Conservation (phyloP, 2,329 filamentous ascomycete species). For the Exophiala aquamarina region DNA sequence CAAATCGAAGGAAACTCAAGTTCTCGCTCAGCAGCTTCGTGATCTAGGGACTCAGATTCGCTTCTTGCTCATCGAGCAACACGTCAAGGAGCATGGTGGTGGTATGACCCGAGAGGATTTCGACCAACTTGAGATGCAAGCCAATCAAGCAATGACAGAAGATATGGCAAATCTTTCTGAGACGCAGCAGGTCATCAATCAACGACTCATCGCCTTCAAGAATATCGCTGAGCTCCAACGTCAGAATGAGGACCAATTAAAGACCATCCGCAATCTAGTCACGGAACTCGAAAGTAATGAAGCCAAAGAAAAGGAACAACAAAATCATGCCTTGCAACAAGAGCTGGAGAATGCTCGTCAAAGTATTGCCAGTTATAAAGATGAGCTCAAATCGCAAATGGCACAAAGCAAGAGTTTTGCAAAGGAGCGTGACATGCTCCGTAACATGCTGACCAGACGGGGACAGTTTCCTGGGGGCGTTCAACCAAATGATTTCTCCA, state of each 20-base stretch:
- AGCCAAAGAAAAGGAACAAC: slow-evolving; percentile 61
- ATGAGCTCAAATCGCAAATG: slow-evolving; percentile 79
- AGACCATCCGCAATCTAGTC: slow-evolving; percentile 79
- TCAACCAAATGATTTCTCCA: slow-evolving; percentile 68
- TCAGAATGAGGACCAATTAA: slow-evolving; percentile 82
- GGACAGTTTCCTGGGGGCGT: slow-evolving; percentile 63
- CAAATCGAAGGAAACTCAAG: slow-evolving; percentile 65
- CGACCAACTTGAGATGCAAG: slow-evolving; percentile 66
- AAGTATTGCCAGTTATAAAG: slow-evolving; percentile 74
- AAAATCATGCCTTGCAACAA: slow-evolving; percentile 59
- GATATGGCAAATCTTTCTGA: slow-evolving; percentile 76
- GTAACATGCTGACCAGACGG: slow-evolving; percentile 82
- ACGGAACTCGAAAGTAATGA: slow-evolving; percentile 91
- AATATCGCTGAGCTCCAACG: slow-evolving; percentile 80
- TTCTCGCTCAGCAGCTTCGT: slow-evolving; percentile 81
- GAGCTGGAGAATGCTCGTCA: slow-evolving; percentile 63
- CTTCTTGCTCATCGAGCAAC: slow-evolving; percentile 82
- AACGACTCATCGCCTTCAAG: slow-evolving; percentile 86
- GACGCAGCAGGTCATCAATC: slow-evolving; percentile 84
- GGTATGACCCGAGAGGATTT: slow-evolving; percentile 74
- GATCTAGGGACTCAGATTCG: slow-evolving; percentile 90
- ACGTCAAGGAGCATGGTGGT: slow-evolving; percentile 76
- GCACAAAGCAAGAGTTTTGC: slow-evolving; percentile 89
- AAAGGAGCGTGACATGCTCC: slow-evolving; percentile 96
- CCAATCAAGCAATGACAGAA: slow-evolving; percentile 58